A percentile compares a stretch with the other conserved stretches of the same genome.
phyloP scores from a whole-genome alignment of 2,329 filamentous ascomycete species.

The Fusarium praegraminearum region DNA sequence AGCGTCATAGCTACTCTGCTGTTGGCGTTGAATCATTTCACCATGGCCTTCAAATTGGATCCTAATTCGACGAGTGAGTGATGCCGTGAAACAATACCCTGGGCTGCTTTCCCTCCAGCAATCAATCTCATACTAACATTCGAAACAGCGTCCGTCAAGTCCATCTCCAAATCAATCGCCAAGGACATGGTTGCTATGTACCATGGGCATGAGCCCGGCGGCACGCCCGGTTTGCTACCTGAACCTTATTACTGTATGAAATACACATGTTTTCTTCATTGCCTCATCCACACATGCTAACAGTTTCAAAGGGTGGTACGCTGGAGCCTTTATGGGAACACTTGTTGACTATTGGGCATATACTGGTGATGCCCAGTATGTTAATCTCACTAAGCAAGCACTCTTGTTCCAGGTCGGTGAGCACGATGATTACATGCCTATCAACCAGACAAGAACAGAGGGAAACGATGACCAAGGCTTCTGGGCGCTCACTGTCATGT shows the following conservation, averaged over 20 bases:
- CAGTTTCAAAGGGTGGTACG: conserved; percentile 71
- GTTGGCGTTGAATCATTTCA: conserved; percentile 43
- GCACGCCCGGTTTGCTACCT: conserved; percentile 64
- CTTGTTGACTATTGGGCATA: conserved; percentile 89
- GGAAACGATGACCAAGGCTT: conserved; percentile 83
- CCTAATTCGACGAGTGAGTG: conserved; percentile 53
- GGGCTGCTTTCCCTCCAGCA: not conserved
- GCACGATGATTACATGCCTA: conserved; percentile 81
- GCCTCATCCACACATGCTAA: conserved; percentile 12
- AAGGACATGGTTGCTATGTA: conserved; percentile 61
- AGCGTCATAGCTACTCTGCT: conserved; percentile 44
- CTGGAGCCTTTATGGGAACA: conserved; percentile 76
- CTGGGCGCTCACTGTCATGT: conserved; percentile 78
- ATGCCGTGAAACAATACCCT: conserved; percentile 4
- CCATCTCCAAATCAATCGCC: conserved; percentile 63
- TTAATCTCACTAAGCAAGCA: conserved; percentile 73
- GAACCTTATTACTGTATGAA: conserved; percentile 66
- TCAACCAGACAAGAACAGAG: conserved; percentile 74
- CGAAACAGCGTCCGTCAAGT: conserved; percentile 61
- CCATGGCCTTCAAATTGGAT: conserved; percentile 53
- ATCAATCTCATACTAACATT: conserved; percentile 8
- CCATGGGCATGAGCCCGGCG: conserved; percentile 62
- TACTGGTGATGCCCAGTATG: conserved; percentile 79
- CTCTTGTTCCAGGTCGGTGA: conserved; percentile 81
- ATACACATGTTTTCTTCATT: not conserved